phyloP scores from a whole-genome alignment of 2,329 filamentous ascomycete species.

The Neocucurbitaria cava region DNA sequence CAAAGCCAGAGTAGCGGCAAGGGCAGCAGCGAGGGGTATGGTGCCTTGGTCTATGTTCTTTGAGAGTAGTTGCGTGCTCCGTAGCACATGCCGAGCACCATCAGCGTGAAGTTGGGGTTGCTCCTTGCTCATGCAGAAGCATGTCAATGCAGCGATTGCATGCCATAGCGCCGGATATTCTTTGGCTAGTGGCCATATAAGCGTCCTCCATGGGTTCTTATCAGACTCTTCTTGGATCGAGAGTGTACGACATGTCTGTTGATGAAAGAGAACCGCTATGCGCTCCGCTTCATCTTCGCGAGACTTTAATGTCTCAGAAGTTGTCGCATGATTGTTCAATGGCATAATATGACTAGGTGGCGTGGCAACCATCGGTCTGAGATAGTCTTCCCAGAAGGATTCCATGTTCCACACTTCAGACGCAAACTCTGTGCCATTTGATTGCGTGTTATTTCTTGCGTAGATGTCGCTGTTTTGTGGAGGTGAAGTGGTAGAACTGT shows the following conservation, averaged over 20 bases:
- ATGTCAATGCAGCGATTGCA: slow-evolving; percentile 70
- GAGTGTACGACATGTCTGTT: slow-evolving; percentile 70
- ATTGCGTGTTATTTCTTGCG: not conserved
- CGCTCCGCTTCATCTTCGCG: slow-evolving; percentile 15
- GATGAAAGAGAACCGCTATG: slow-evolving; percentile 59
- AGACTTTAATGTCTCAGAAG: not conserved
- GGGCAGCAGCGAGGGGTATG: slow-evolving; percentile 66
- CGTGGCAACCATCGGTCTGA: slow-evolving; percentile 8
- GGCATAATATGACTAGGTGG: slow-evolving; percentile 4
- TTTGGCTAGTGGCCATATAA: slow-evolving; percentile 71
- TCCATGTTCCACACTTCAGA: slow-evolving; percentile 20
- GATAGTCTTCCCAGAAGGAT: slow-evolving; percentile 21
- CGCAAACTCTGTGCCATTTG: slow-evolving; percentile 10
- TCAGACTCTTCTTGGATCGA: slow-evolving; percentile 70
- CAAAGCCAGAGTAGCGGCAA: slow-evolving; percentile 70
- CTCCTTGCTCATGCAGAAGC: slow-evolving; percentile 68
- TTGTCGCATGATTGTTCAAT: not conserved
- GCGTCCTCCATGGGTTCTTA: slow-evolving; percentile 72
- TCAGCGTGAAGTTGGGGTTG: slow-evolving; percentile 62
- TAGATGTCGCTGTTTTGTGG: not conserved
- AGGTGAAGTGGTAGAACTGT: slow-evolving; percentile 3
- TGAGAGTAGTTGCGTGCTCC: slow-evolving; percentile 64
- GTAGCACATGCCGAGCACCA: slow-evolving; percentile 69
- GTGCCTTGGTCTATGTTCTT: slow-evolving; percentile 59
- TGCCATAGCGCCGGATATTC: slow-evolving; percentile 69